These are phyloP conservation scores for Sanghuangporus weigelae DNA, from an alignment of 1,284 basidiomycete species.

Conservation along the genomic window DNA sequence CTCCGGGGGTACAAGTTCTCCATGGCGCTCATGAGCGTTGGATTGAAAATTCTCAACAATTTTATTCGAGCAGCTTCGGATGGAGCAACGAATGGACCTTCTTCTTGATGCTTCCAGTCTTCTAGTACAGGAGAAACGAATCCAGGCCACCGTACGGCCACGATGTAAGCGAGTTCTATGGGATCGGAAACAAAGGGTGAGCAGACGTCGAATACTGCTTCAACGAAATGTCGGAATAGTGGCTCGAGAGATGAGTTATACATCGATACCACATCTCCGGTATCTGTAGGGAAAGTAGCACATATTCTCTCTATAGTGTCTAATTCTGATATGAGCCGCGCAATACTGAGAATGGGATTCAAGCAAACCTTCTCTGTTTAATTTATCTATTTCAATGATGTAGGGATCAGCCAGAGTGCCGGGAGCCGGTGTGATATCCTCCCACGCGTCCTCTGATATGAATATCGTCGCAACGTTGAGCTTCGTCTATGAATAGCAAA, in stretches of 20 bases:
- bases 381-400: slow-evolving; percentile 56
- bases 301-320: slow-evolving; percentile 32
- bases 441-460: slow-evolving; percentile 68
- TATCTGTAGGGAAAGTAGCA: slow-evolving; percentile 32
- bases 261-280: slow-evolving; percentile 24
- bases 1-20: slow-evolving; percentile 61
- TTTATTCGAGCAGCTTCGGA: slow-evolving; percentile 58
- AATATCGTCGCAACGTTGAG: slow-evolving; percentile 55
- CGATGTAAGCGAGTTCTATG: slow-evolving; percentile 69
- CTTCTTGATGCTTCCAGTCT: slow-evolving; percentile 33
- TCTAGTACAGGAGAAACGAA: slow-evolving; percentile 65
- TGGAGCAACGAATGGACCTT: slow-evolving; percentile 31
- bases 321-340: slow-evolving; percentile 11
- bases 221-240: slow-evolving; percentile 63
- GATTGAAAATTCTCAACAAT: slow-evolving; percentile 52
- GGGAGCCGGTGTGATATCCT: slow-evolving; percentile 62
- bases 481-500: slow-evolving; percentile 31
- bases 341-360: neutral
- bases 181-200: slow-evolving; percentile 63
- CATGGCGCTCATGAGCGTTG: slow-evolving; percentile 53
- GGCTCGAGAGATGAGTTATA: slow-evolving; percentile 52
- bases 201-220: slow-evolving; percentile 59
- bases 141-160: slow-evolving; percentile 75
- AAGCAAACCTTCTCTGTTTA: slow-evolving; percentile 55
- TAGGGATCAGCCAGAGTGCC: slow-evolving; percentile 76